Evolutionary conservation across 2,329 filamentous ascomycete genomes (phyloP).

Genomic region (Trichophyton equinum): DNA sequence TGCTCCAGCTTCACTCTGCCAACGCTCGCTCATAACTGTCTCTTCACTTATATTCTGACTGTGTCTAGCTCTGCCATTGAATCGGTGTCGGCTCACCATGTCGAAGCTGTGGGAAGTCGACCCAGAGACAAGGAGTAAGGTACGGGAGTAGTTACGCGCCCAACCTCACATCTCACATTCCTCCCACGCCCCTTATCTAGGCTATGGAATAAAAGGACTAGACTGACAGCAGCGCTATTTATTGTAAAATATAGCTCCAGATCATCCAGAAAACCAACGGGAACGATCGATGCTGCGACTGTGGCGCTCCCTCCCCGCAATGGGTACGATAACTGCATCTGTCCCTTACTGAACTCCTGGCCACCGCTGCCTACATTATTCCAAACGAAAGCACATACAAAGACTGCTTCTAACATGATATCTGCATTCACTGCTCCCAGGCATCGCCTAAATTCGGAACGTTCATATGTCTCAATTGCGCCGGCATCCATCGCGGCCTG

Average conservation of each 20-base stretch:
- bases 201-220: neutral
- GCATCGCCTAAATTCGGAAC: constrained; percentile 90
- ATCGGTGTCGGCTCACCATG: constrained; percentile 16
- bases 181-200: neutral
- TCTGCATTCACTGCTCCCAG: constrained; percentile 23
- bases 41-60: neutral
- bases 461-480: constrained; percentile 96
- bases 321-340: constrained; percentile 52
- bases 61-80: neutral
- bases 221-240: neutral
- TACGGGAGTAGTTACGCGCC: constrained; percentile 28
- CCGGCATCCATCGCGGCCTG: constrained; percentile 83
- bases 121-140: constrained; percentile 91
- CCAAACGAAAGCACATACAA: neutral
- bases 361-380: too few relatives aligned
- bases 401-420: neutral
- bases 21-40: neutral
- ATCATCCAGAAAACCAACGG: constrained; percentile 80
- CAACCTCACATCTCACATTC: neutral
- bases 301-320: constrained; percentile 88
- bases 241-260: constrained; percentile 50
- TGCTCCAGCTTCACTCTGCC: neutral
- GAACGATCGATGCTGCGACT: constrained; percentile 90
- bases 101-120: constrained; percentile 98
- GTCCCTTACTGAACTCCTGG: constrained; percentile 5